Percentiles rank a stretch among this genome's conserved stretches.
These are phyloP conservation scores for Ganoderma lucidum DNA, from an alignment of 1,284 basidiomycete species.

Conservation along the genomic window DNA sequence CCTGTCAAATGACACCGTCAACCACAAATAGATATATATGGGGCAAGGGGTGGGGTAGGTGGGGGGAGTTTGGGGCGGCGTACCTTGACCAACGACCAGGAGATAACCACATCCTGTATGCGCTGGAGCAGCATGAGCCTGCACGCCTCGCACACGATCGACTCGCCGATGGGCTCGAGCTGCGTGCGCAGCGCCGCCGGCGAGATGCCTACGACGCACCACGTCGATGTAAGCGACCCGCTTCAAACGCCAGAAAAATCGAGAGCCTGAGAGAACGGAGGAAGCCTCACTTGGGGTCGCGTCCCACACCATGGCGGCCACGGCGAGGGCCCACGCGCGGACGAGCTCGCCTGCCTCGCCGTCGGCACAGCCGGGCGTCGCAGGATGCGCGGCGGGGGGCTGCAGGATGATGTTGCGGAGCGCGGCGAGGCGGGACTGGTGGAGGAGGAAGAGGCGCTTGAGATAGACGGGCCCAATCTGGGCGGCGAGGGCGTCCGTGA, in stretches of 20 bases:
- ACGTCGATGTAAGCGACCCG: constrained; percentile 14
- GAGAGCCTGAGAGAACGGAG: not conserved
- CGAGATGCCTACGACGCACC: constrained; percentile 36
- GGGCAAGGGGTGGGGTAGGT: not conserved
- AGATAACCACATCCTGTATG: constrained; percentile 66
- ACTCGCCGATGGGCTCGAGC: constrained; percentile 38
- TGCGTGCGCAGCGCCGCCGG: constrained; percentile 36
- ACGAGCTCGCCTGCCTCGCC: constrained; percentile 41
- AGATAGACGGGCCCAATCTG: constrained; percentile 50
- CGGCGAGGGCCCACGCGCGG: constrained; percentile 46
- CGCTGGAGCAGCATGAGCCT: constrained; percentile 62
- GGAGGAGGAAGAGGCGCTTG: constrained; percentile 50
- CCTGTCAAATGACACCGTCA: not conserved
- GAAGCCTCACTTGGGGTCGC: constrained; percentile 42
- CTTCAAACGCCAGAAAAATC: not conserved
- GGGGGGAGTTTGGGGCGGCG: not conserved
- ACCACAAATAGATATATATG: not conserved
- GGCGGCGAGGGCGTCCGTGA: constrained; percentile 45
- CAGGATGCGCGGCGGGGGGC: constrained; percentile 44
- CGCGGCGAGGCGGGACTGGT: constrained; percentile 45
- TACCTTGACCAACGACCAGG: constrained; percentile 80
- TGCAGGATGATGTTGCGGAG: constrained; percentile 46
- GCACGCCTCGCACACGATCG: constrained; percentile 55
- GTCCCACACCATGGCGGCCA: constrained; percentile 47
- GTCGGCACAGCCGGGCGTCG: constrained; percentile 39